Base-by-base conservation (phyloP, 192 early-diverging fungal genomes). In the Coemansia umbellata region DNA sequence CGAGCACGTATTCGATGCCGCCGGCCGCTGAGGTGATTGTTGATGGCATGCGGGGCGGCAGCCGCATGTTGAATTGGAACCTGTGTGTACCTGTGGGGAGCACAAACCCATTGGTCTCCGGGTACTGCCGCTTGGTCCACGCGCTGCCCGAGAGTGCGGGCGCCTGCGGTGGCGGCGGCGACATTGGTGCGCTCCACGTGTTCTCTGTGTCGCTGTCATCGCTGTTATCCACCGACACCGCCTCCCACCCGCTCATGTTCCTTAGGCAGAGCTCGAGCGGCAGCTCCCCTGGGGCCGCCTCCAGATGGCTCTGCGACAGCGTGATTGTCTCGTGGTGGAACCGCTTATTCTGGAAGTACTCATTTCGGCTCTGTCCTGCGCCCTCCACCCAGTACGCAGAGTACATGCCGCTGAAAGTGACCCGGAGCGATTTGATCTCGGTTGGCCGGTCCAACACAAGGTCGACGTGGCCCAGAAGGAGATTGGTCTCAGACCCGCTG, bases 11-110 rank as follows among this genome's bases (percentile, higher is more conserved):
- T 2, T 57, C 51, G 44, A 74, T 74, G n/a, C 59, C 59, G 23
- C 70, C 70, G 19, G 58, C 37, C 14, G 60, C 53, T 27, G 70
- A 66, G 11, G 58, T 31, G 1, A 74, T 50, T 3, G 58, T 74
- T 1, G 70, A 66, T 0, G 70, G 70, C 58, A 74, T 55, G 10
- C 54, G 51, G 0, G 69, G 36, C 13, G 62, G 69, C 17, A 73
- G 44, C 41, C 58, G 26, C 33, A 73, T 43, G 31, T 45, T 58
- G 52, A 73, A 73, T 32, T 40, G 56, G 8, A 73, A 51, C 3
- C 55, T 52, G 30, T 73, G 69, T 13, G 39, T 56, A 1, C 69
- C 69, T 0, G 47, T 27, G 0, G 53, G 22, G 37, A 73, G 43
- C 31, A 40, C 37, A 51, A 73, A 66, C 4, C 49, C 49, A 15